These are phyloP conservation scores for Singerocomus inundabilis DNA, from an alignment of 1,284 basidiomycete genomes.

Conservation along the genomic window DNA sequence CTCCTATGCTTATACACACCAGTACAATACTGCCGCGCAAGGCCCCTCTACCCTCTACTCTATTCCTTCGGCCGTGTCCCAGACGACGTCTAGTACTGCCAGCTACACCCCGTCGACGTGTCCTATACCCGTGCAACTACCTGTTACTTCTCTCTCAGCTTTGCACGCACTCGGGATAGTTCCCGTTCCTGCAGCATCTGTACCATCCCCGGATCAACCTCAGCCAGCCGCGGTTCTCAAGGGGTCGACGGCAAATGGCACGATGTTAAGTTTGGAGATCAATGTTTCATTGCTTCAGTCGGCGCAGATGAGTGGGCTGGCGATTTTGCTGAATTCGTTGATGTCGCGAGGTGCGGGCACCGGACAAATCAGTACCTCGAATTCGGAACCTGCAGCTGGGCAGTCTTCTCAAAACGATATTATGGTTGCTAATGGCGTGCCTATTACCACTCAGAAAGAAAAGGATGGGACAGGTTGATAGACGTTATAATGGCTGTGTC, in stretches of 20 bases:
- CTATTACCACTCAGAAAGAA: constrained; percentile 19
- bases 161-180: constrained; percentile 69
- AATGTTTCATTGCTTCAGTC: constrained; percentile 68
- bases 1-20: constrained; percentile 53
- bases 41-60: constrained; percentile 29
- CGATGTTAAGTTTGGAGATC: constrained; percentile 70
- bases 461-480: constrained; percentile 28
- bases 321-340: constrained; percentile 65
- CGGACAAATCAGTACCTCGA: constrained; percentile 20
- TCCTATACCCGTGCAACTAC: constrained; percentile 72
- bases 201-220: constrained; percentile 54
- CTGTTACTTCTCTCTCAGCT: constrained; percentile 64
- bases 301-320: constrained; percentile 70
- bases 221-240: constrained; percentile 68
- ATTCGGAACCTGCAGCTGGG: constrained; percentile 8
- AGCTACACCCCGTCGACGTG: constrained; percentile 40
- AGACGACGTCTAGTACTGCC: constrained; percentile 28
- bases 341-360: constrained; percentile 39
- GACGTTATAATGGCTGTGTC: constrained; percentile 15
- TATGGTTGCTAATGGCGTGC: constrained; percentile 1
- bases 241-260: constrained; percentile 65
- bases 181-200: constrained; percentile 59
- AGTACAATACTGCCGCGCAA: constrained; percentile 41
- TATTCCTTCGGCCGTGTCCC: constrained; percentile 31
- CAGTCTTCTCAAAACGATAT: constrained; percentile 22